Evolutionary conservation across 2,329 filamentous ascomycete genomes (phyloP).

Genomic region (Aspergillus candidus): DNA sequence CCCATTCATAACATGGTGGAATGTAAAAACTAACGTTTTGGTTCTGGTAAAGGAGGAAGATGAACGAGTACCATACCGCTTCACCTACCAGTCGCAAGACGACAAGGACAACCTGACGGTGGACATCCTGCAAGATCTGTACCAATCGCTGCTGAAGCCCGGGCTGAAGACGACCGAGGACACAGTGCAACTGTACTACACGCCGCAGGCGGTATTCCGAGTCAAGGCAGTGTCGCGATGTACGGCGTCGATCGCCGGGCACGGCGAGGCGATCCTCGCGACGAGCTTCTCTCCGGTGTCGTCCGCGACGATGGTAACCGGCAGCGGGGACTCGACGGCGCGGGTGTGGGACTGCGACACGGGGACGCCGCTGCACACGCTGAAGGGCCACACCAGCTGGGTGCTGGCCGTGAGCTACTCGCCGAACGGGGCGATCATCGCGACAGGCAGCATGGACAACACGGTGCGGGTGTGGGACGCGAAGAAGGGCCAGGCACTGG

Average conservation of each 20-base stretch:
- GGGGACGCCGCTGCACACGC: conserved; percentile 76
- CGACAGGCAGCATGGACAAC: conserved; percentile 90
- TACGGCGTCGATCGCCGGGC: conserved; percentile 79
- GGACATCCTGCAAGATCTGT: conserved; percentile 44
- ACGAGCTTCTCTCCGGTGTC: conserved; percentile 77
- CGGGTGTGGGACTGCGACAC: conserved; percentile 94
- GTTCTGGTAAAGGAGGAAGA: conserved; percentile 43
- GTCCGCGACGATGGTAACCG: conserved; percentile 74
- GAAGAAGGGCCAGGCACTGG: conserved; percentile 67
- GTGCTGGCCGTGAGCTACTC: conserved; percentile 83
- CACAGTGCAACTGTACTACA: conserved; percentile 57
- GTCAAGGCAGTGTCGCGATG: conserved; percentile 89
- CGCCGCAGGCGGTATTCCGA: conserved; percentile 86
- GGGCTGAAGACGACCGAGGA: conserved; percentile 55
- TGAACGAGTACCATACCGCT: conserved; percentile 61
- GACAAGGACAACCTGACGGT: conserved; percentile 30
- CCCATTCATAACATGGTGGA: conserved; percentile 1
- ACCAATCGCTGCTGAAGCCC: conserved; percentile 47
- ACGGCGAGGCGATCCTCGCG: conserved; percentile 83
- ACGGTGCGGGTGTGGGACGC: conserved; percentile 87
- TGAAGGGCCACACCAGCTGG: conserved; percentile 86
- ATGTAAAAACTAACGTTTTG: conserved; percentile 2
- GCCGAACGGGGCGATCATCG: conserved; percentile 72
- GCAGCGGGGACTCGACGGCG: conserved; percentile 84
- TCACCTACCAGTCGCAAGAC: conserved; percentile 50